Base-by-base conservation (phyloP, 2,329 filamentous ascomycete genomes). In the Parastagonospora avenae region DNA sequence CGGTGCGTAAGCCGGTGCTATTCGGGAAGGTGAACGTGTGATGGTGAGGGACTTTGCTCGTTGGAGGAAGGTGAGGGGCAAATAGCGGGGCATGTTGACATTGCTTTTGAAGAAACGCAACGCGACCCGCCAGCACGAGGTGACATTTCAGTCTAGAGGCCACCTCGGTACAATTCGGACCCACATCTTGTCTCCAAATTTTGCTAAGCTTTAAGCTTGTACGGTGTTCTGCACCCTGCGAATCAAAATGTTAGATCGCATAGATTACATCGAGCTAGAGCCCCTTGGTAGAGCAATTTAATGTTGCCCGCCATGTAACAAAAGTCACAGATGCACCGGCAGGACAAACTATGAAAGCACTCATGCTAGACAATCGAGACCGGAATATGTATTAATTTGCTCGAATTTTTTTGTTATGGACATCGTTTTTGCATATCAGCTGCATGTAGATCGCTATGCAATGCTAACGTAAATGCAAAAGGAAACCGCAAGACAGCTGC, bases 1-100 rank as follows among this genome's bases (percentile, higher is more conserved):
- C 67, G 67, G 67, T 60, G 55, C 37, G 57, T 42, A 59, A 52
- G 52, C 52, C 39, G 58, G 50, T 46, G 62, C 58, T 33, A 63
- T 68, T 62, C 56, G 67, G 69, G 68, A 60, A 71, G 68, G 66
- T 63, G 55, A 46, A 46, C 52, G 62, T 61, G 54, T 54, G 52
- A 48, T 49, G 38, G 45, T 43, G 42, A 52, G 48, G 37, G 46
- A 37, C 48, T 52, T 47, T 51, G 54, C 52, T 59, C 45, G 55
- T 51, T 53, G 51, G 30, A 55, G 58, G 19, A 55, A 55, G 54
- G 57, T 45, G 52, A 37, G 60, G 60, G 57, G 57, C 55, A 59
- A 59, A 46, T 48, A 42, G 59, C 57, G 59, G 59, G 59, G 59
- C 59, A 60, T 43, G 8, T 29, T 37, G 30, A 27, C 14, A 37